Base-by-base conservation (phyloP, 2,329 filamentous ascomycete species). In the Colletotrichum navitas region DNA sequence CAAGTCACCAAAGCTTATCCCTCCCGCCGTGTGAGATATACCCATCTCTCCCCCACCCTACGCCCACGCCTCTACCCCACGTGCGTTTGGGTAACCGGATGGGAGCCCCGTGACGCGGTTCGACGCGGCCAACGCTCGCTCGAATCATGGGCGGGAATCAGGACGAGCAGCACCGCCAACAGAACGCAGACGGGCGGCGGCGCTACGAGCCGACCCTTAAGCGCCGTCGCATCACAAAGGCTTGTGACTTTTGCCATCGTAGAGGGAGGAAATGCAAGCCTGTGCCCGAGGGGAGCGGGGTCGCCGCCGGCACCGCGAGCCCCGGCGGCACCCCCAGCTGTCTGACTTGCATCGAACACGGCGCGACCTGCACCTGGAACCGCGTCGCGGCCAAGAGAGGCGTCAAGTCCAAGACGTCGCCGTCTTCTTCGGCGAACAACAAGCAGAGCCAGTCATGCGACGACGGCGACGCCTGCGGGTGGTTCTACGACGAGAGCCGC, bases 231-330 rank as follows among this genome's bases (percentile, higher is more conserved):
- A 71, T 74, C 64, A 74, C 73, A 41, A 74, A 74, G 62, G 73
- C 73, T 45, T 74, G 73, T 59, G 73, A 74, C 54, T 74, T 74
- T 11, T 74, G 73, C 10, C 73, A 74, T 24, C 71, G 73, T 2
- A 36, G 73, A 26, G 73, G 73, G 16, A 72, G 73, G 14, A 74
- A 74, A 39, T 74, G 73, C 73, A 74, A 74, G 71, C 72, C 71
- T 3, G 70, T 60, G 16, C 63, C 68, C n/a, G 61, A 45, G 16
- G 59, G 47, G 41, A 60, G 61, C 61, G 56, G 47, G 11, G 65
- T 34, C n/a, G 29, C 43, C 11, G 26, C 45, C 18, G 36, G 36
- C 29, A 32, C 32, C 26, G 52, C 52, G 8, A 63, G 51, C 11
- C 51, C 63, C 51, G 71, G 63, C 14, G 64, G 68, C 29, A 55